phyloP scores from a whole-genome alignment of 1,284 basidiomycete genomes.

The Sporisorium iseilematis-ciliati region DNA sequence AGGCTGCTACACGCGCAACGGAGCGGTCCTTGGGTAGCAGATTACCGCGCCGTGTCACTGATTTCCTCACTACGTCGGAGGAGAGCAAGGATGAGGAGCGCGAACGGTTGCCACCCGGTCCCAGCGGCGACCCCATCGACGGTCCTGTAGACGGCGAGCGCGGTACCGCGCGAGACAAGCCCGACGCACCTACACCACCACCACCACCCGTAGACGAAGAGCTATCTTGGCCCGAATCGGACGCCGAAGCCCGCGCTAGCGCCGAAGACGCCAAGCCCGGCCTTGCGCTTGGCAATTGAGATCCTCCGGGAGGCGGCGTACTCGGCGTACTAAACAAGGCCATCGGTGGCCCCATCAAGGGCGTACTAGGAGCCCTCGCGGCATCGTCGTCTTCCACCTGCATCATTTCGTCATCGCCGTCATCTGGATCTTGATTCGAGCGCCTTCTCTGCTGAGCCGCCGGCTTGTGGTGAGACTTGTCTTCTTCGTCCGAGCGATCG shows the following conservation, averaged over 20 bases:
- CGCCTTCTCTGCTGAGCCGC: constrained; percentile 14
- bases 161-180: constrained; percentile 14
- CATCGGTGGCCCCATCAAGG: constrained; percentile 37
- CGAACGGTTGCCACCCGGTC: constrained; percentile 20
- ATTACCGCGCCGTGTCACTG: constrained; percentile 41
- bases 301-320: constrained; percentile 30
- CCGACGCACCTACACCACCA: background rate
- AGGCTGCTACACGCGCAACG: constrained; percentile 63
- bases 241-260: constrained; percentile 30
- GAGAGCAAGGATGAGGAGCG: constrained; percentile 36
- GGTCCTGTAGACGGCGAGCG: constrained; percentile 26
- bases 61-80: constrained; percentile 40
- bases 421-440: constrained; percentile 30
- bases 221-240: constrained; percentile 50
- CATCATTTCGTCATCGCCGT: constrained; percentile 48
- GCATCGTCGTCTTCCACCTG: constrained; percentile 36
- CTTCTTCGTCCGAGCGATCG: constrained; percentile 26
- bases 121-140: constrained; percentile 25
- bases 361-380: constrained; percentile 25
- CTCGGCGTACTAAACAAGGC: constrained; percentile 29
- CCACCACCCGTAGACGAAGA: constrained; percentile 35
- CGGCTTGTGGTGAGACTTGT: background rate
- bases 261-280: constrained; percentile 23
- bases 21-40: constrained; percentile 50
- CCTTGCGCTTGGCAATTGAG: background rate